Evolutionary conservation across 192 early-diverging fungal genomes (phyloP), one percentile per base, ranked within the genome.

Genomic region (Umbelopsis sp.): DNA sequence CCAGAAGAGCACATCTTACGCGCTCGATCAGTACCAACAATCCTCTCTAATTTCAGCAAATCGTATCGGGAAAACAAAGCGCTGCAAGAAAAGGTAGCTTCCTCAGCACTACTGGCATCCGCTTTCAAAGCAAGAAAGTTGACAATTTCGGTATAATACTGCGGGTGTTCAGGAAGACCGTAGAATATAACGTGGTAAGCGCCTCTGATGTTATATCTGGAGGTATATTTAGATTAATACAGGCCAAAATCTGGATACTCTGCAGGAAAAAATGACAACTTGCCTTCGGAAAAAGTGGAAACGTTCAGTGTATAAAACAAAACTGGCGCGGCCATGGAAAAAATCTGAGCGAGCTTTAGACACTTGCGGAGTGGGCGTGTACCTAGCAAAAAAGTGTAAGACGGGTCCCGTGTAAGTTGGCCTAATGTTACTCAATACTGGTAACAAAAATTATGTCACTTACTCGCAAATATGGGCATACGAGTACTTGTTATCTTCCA

Each of bases 201-300:
- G 20, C 95, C 96, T 50, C 93, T 87, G 69, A 99, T 91, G 32
- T 87, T 87, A 66, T 92, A 91, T 66, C 93, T 87, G 69, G 38
- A 45, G 36, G 24, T 7, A 52, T 44, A 49, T 56, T n/a, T 36
- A 11, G 25, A 53, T 20, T 66, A 68, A 56, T 65, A 34, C n/a
- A 59, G 21, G 43, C 12, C 4, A n/a, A 17, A 4, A 50, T 66
- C n/a, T 50, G 69, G 32, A 66, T 56, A 56, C 44, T 22, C 12
- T 25, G 52, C 14, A 29, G 21, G 0, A 45, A 47, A 20, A 20
- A 36, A 21, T 8, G 7, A 16, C 1, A 25, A 56, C 29, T 70
- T 79, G 89, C 81, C 94, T 78, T 75, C 95, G 82, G 84, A 93
- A 99, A 77, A 93, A 99, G 77, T 99, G 96, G 69, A 95, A 93